Evolutionary conservation across 257 asterid genomes (phyloP).

Genomic region (Forsythia suspensa): DNA sequence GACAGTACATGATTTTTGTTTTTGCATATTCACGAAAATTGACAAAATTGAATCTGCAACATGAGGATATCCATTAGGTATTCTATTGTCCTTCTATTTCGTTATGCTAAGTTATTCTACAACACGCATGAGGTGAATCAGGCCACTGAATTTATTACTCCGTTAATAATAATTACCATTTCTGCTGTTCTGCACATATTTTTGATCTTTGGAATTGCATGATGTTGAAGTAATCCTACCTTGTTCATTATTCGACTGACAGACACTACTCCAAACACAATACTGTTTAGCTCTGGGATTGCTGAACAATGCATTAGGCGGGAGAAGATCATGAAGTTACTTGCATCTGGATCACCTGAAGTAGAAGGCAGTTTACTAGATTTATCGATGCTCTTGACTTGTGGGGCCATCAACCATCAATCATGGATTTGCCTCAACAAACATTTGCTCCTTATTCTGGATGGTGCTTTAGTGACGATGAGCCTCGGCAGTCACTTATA

Average conservation of each 20-base stretch:
- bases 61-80: not conserved
- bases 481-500: constrained; percentile 44
- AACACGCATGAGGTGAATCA: constrained; percentile 1
- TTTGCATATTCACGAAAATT: not conserved
- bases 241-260: constrained; percentile 26
- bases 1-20: not conserved
- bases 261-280: constrained; percentile 45
- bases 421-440: constrained; percentile 36
- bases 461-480: constrained; percentile 29
- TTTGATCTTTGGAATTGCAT: not conserved
- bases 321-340: constrained; percentile 47
- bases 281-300: constrained; percentile 34
- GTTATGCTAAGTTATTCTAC: not conserved
- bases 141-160: not conserved
- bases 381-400: constrained; percentile 33
- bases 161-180: not conserved
- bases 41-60: not conserved
- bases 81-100: not conserved
- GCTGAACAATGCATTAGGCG: constrained; percentile 56
- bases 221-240: constrained; percentile 1
- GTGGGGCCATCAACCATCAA: constrained; percentile 43
- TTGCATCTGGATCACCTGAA: not conserved
- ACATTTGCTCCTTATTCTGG: constrained; percentile 29
- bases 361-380: not conserved
- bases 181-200: not conserved